Base-by-base conservation (phyloP, 2,329 filamentous ascomycete species). In the Lomentospora prolificans region DNA sequence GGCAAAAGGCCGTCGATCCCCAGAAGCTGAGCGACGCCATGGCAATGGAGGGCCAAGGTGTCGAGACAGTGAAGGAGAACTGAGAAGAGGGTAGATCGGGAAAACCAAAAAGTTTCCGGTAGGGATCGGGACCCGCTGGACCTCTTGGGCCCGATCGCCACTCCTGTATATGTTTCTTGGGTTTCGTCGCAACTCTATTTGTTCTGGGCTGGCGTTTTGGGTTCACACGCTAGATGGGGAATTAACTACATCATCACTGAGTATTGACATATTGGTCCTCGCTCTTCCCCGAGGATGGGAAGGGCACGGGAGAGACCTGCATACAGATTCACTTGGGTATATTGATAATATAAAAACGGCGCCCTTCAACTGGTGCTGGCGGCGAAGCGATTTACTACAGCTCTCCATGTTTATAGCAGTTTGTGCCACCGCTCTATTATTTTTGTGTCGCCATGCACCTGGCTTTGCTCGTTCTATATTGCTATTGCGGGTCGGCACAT, bases 21-120 rank as follows among this genome's bases (percentile, higher is more conserved):
- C n/a, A 22, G 7, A 55, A 55, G 53, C 46, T 55, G 53, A 27
- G 19, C 19, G 53, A 55, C 8, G 53, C 46, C 25, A 55, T 55
- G 44, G 53, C 53, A 4, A 14, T 22, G 53, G 53, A 39, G 6
- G 30, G 14, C 24, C 28, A 28, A 22, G 31, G n/a, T 10, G 30
- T 36, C 6, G 53, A 22, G 28, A 28, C 30, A 27, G 31, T n/a
- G 44, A 31, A 39, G 53, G 50, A 55, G 46, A 31, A 33, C 27
- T 24, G 14, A 24, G 24, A 27, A 28, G 50, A 27, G 12, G 12
- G 12, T 27, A 31, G 3, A 22, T 31, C 30, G 50, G 50, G 14
- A 14, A 14, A n/a, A 50, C 14, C n/a, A n/a, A n/a, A n/a, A n/a
- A n/a, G n/a, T n/a, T n/a, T n/a, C n/a, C n/a, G n/a, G n/a, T n/a